Conservation (phyloP, 352 stramenopile species). For the Pythium utonaiense region DNA sequence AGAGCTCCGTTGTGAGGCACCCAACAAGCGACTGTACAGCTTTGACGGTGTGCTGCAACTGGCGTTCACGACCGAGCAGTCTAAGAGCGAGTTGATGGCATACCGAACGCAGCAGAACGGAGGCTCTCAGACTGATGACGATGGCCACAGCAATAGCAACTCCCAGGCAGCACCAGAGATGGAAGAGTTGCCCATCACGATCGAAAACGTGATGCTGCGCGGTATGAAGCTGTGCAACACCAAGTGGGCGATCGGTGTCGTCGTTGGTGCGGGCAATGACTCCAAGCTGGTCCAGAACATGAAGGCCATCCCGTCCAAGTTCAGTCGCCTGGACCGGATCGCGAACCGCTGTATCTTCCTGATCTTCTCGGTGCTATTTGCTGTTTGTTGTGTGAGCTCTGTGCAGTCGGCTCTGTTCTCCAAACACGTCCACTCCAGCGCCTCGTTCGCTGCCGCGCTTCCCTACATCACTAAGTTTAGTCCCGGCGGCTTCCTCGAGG, state of each 20-base stretch:
- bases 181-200: constrained; percentile 70
- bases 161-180: constrained; percentile 17
- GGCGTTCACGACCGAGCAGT: constrained; percentile 26
- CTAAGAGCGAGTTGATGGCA: constrained; percentile 23
- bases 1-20: constrained; percentile 72
- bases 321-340: constrained; percentile 73
- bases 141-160: constrained; percentile 1
- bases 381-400: constrained; percentile 63
- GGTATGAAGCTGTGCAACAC: constrained; percentile 86
- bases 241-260: constrained; percentile 74
- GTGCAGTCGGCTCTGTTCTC: constrained; percentile 52
- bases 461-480: constrained; percentile 34
- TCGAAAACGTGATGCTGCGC: constrained; percentile 75
- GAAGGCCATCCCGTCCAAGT: constrained; percentile 84
- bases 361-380: constrained; percentile 78
- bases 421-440: constrained; percentile 28
- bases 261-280: constrained; percentile 75
- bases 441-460: constrained; percentile 20
- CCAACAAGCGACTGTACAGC: constrained; percentile 79
- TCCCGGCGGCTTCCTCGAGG: constrained; percentile 42
- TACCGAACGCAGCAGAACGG: constrained; percentile 14
- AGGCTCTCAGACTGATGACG: constrained; percentile 9
- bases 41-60: constrained; percentile 72
- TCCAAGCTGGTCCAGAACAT: constrained; percentile 85
- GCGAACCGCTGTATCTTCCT: constrained; percentile 81